Conservation (phyloP, 2,329 filamentous ascomycete species). For the Canariomyces notabilis region DNA sequence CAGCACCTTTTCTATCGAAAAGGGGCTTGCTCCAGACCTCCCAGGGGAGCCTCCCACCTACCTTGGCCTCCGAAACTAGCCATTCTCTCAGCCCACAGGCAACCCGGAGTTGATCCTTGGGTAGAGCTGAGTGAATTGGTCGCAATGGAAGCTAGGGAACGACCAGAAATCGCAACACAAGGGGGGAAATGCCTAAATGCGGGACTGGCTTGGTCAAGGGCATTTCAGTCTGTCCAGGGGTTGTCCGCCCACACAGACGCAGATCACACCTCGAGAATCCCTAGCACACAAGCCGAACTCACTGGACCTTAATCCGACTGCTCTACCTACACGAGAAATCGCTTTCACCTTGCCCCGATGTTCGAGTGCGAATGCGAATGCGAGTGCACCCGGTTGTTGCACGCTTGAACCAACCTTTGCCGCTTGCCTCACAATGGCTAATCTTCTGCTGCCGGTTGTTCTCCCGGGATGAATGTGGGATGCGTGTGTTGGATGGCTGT, state of each 20-base stretch:
- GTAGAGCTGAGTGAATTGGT: background rate
- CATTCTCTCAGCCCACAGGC: background rate
- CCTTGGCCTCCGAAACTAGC: background rate
- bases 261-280: conserved; percentile 3
- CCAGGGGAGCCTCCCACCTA: background rate
- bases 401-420: background rate
- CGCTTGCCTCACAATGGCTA: background rate
- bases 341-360: conserved; percentile 1
- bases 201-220: background rate
- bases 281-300: background rate
- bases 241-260: conserved; percentile 5
- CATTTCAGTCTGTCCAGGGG: background rate
- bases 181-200: background rate
- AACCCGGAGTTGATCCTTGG: conserved; percentile 4
- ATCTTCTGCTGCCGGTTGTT: conserved; percentile 7
- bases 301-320: background rate
- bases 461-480: conserved; percentile 1
- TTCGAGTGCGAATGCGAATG: conserved; percentile 3
- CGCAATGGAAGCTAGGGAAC: background rate
- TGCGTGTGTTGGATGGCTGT: background rate
- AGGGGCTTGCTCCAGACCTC: background rate
- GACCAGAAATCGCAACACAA: background rate
- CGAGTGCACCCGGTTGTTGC: background rate
- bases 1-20: background rate
- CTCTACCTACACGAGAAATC: background rate